Evolutionary conservation across 2,329 filamentous ascomycete genomes (phyloP), one percentile per base, ranked within the genome.

Genomic region (Neonectria sp.): DNA sequence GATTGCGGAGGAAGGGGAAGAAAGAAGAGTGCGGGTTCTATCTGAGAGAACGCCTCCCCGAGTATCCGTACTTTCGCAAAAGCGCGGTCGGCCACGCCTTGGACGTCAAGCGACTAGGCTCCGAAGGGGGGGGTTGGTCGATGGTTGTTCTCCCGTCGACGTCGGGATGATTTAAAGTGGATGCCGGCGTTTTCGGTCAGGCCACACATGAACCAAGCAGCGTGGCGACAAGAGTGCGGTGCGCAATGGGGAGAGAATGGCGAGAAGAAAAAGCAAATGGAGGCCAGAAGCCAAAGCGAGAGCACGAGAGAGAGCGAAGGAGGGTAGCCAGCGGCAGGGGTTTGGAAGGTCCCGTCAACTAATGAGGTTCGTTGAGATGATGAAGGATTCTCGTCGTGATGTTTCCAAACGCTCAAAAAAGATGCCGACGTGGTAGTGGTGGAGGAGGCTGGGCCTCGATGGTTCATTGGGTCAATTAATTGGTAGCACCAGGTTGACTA

Each of bases 111-210:
- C 45, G 53, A 56, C 35, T 55, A 56, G 57, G 45, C 46, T 63
- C 46, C 35, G 60, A 49, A 25, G 48, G 58, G 48, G 33, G 58
- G 25, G 37, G 49, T 37, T 46, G 59, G 49, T 61, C 37, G 53
- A 33, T 33, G 27, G 29, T 12, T 21, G 29, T 33, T 52, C 31
- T 15, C 12, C 49, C 49, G 49, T 55, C 25, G 49, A 46, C 6
- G 27, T 45, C 25, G 58, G 49, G 29, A 33, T n/a, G 27, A 24
- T 29, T 43, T 60, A 29, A 61, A 55, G 58, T 67, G 65, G 68
- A 69, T 55, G 64, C 43, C 13, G 31, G 46, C 46, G 57, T 40
- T 40, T 40, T 63, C 48, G 55, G 56, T 65, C 61, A 71, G 70
- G 52, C 48, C 70, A 72, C 63, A 17, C 37, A 24, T 17, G 27